Conservation (phyloP, 257 asterid species). For the Anisodus acutangulus region DNA sequence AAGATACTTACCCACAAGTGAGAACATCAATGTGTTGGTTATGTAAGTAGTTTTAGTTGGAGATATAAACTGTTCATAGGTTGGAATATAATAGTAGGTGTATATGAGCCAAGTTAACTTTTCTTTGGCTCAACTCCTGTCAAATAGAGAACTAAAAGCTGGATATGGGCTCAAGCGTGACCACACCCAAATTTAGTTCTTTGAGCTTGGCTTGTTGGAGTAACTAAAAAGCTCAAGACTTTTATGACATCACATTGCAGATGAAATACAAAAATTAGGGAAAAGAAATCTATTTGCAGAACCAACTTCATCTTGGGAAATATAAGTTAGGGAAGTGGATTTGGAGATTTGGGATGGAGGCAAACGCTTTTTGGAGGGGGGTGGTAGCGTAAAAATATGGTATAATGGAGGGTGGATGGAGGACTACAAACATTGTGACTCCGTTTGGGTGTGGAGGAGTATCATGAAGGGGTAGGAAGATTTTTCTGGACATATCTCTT, state of each 20-base stretch:
- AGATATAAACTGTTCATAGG: neutral
- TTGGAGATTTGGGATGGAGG: too few species aligned
- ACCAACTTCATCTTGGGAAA: neutral
- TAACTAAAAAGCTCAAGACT: neutral
- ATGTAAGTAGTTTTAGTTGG: slow-evolving; percentile 19
- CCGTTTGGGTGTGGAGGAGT: too few species aligned
- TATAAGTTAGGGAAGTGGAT: too few species aligned
- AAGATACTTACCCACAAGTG: neutral
- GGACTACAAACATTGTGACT: too few species aligned
- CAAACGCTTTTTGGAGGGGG: too few species aligned
- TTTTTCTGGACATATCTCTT: too few species aligned
- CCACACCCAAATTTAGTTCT: neutral
- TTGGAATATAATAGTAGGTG: neutral
- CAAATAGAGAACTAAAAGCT: slow-evolving; percentile 9
- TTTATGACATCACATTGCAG: neutral
- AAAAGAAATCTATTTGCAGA: neutral
- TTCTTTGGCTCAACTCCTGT: neutral
- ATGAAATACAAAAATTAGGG: neutral
- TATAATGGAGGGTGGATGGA: too few species aligned
- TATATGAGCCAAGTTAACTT: slow-evolving; percentile 7
- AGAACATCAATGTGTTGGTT: neutral
- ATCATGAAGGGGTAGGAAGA: too few species aligned
- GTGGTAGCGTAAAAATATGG: too few species aligned
- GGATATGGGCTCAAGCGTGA: neutral
- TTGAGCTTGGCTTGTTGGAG: neutral